phyloP scores from a whole-genome alignment of 192 early-diverging fungal species.

The Coemansia sp. region DNA sequence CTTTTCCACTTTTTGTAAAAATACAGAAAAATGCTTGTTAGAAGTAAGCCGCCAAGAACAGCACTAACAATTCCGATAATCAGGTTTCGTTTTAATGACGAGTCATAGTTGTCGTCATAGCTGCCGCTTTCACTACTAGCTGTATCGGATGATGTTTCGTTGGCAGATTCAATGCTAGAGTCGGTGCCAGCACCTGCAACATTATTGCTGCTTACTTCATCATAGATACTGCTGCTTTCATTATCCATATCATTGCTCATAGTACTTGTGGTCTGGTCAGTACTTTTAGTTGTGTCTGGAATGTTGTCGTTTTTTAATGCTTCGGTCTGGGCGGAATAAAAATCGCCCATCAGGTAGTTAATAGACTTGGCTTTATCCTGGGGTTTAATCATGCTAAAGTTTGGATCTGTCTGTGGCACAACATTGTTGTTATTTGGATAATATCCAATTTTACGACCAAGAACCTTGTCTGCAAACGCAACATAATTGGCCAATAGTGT shows the following conservation, averaged over 20 bases:
- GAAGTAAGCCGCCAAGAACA: not conserved
- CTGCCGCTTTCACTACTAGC: not conserved
- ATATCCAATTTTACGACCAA: not conserved
- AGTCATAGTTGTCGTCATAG: no score
- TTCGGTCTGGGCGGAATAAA: not conserved
- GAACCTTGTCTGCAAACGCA: conserved; percentile 1
- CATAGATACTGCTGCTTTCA: no score
- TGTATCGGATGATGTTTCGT: no score
- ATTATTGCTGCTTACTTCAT: no score
- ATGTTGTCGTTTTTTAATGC: not conserved
- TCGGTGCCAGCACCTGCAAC: no score
- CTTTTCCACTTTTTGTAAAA: not conserved
- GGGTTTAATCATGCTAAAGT: not conserved
- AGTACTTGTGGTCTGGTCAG: no score
- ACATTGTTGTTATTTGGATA: not conserved
- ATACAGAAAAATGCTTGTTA: not conserved
- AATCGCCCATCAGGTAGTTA: not conserved
- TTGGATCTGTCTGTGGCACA: not conserved
- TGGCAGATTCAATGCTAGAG: no score
- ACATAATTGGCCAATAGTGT: conserved; percentile 1
- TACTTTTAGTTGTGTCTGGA: no score
- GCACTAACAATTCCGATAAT: conserved; percentile 1
- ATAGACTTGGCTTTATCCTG: not conserved
- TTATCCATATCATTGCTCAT: no score
- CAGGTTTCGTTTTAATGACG: not conserved